Base-by-base conservation (phyloP, 2,329 filamentous ascomycete species). In the Talaromyces sp. region DNA sequence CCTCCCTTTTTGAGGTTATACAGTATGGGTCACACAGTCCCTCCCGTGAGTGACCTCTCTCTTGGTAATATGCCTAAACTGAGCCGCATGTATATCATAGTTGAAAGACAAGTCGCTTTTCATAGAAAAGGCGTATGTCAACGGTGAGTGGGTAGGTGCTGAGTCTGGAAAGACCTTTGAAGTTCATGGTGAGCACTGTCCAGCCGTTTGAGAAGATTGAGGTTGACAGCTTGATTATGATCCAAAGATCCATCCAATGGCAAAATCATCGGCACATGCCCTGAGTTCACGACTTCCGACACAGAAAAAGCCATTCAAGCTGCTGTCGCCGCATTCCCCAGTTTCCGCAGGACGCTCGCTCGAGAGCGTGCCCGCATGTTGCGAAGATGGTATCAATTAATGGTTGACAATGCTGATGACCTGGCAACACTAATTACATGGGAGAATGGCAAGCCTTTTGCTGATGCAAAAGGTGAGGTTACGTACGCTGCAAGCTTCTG, bases 101-200 rank as follows among this genome's bases (percentile, higher is more conserved):
- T 86, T 94, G 73, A 91, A 88, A 74, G 91, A 94, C 71, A 86
- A 87, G 40, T 91, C 90, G 27, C 86, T 99, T 67, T 86, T 98
- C 73, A 97, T 96, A 82, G 87, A 89, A 71, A 86, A 93, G 75
- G 81, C 88, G 73, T 97, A 94, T 75, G 89, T 98, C 74, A 94
- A 99, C 76, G 95, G 95, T 73, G 86, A 96, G 85, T 99, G 93
- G 91, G 86, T 96, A 68, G 85, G 86, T 71, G 91, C 94, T 71
- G 87, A 88, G 74, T 96, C 92, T 0, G 92, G 92, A 75, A 89
- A 96, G 85, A 97, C 92, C 54, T 99, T 98, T 78, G 89, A 95
- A 76, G 91, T 97, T 67, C 84, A 86, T 69, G 90, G 88, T 89
- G 79, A 69, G 74, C 67, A 36, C 51, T 43, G 29, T 25, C 17